phyloP scores from a whole-genome alignment of 1,284 basidiomycete genomes.

The Puccinia coronata region DNA sequence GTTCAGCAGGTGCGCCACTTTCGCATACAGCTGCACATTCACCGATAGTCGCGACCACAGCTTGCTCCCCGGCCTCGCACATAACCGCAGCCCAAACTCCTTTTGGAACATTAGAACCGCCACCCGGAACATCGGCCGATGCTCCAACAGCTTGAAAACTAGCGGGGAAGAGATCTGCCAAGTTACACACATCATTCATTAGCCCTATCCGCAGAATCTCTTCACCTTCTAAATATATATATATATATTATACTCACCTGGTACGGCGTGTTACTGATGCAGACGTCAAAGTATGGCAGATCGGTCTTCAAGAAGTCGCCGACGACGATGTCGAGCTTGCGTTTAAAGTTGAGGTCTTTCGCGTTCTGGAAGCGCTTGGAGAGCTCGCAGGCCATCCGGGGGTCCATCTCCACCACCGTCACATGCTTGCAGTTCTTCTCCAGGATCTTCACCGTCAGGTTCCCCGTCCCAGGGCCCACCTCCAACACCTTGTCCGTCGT shows the following conservation, averaged over 20 bases:
- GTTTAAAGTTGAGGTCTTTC: slow-evolving; percentile 61
- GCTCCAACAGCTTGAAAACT: slow-evolving; percentile 93
- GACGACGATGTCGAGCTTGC: slow-evolving; percentile 79
- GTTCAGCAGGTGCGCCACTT: slow-evolving; percentile 95
- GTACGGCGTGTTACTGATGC: slow-evolving; percentile 98
- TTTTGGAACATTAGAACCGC: slow-evolving; percentile 99
- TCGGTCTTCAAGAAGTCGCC: slow-evolving; percentile 97
- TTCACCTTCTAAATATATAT: too few relatives aligned
- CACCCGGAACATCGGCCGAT: slow-evolving; percentile 87
- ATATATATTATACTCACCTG: slow-evolving; percentile 69
- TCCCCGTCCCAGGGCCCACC: slow-evolving; percentile 97
- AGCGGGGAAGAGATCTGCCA: slow-evolving; percentile 89
- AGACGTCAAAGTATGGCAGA: slow-evolving; percentile 96
- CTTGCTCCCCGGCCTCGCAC: slow-evolving; percentile 78
- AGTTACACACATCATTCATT: neutral
- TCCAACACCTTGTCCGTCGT: slow-evolving; percentile 95
- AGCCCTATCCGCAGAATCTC: too few relatives aligned
- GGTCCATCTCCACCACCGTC: slow-evolving; percentile 96
- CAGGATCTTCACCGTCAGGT: slow-evolving; percentile 89
- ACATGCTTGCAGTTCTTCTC: slow-evolving; percentile 86
- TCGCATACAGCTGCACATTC: slow-evolving; percentile 93
- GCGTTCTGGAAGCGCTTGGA: slow-evolving; percentile 86
- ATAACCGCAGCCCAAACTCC: slow-evolving; percentile 90
- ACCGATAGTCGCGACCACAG: slow-evolving; percentile 93
- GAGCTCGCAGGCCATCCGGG: slow-evolving; percentile 96